phyloP scores from a whole-genome alignment of 305 asterid species.

The Stenogyne calaminthoides region DNA sequence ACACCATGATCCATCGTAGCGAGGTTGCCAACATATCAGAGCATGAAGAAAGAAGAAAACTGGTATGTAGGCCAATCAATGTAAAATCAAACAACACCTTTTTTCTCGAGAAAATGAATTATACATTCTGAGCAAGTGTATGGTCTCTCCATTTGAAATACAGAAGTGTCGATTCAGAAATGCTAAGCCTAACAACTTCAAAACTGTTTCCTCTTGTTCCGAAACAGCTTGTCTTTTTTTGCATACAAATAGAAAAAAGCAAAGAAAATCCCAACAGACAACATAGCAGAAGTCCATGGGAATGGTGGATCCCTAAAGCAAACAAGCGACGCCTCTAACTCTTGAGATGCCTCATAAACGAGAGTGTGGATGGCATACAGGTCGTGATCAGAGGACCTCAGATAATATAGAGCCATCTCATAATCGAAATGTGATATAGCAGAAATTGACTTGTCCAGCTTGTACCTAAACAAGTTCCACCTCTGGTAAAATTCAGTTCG shows the following conservation, averaged over 20 bases:
- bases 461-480: conserved; percentile 88
- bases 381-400: conserved; percentile 88
- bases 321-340: conserved; percentile 75
- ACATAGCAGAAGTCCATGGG: conserved; percentile 66
- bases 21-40: background rate
- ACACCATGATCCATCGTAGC: background rate
- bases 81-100: conserved; percentile 30
- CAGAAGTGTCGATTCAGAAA: conserved; percentile 39
- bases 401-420: conserved; percentile 72
- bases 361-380: conserved; percentile 76
- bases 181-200: conserved; percentile 42
- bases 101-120: conserved; percentile 32
- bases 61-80: conserved; percentile 24
- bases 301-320: conserved; percentile 96
- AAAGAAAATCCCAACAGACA: conserved; percentile 56
- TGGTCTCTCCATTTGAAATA: conserved; percentile 38
- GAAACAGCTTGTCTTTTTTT: conserved; percentile 71
- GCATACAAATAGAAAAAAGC: conserved; percentile 54
- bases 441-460: conserved; percentile 82
- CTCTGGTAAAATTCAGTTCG: conserved; percentile 66
- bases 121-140: conserved; percentile 41
- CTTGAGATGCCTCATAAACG: conserved; percentile 79
- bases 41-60: background rate
- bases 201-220: conserved; percentile 92
- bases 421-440: conserved; percentile 86